These are phyloP conservation scores for Carpinus fangiana DNA, from an alignment of 306 rosid species.

Conservation along the genomic window DNA sequence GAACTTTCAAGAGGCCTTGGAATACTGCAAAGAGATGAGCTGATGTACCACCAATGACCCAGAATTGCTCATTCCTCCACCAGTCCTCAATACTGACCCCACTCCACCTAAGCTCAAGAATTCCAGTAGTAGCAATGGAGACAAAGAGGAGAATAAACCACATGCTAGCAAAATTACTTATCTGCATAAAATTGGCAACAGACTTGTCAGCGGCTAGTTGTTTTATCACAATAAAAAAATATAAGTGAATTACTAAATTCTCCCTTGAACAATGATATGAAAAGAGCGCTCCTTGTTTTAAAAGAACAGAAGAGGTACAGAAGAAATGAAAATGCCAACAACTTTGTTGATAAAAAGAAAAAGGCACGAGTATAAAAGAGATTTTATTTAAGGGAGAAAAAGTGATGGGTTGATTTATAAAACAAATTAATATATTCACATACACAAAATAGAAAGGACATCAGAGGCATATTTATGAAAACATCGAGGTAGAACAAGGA, in stretches of 20 bases:
- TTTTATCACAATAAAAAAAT: not conserved
- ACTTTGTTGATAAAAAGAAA: not conserved
- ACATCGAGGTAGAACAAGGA: not conserved
- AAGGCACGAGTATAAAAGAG: not conserved
- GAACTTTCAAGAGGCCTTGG: constrained; percentile 94
- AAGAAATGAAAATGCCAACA: not conserved
- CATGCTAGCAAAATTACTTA: constrained; percentile 97
- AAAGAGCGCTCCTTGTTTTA: not conserved
- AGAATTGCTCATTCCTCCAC: constrained; percentile 99
- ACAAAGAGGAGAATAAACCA: constrained; percentile 95
- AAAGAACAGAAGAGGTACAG: not conserved
- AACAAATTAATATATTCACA: too few relatives aligned
- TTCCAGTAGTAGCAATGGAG: constrained; percentile 85
- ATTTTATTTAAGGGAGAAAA: not conserved
- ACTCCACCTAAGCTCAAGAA: constrained; percentile 99
- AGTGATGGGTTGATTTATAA: not conserved
- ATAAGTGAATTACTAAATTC: not conserved
- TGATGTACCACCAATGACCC: constrained; percentile 99
- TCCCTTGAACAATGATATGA: not conserved
- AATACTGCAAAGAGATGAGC: constrained; percentile 97
- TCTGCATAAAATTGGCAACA: constrained; percentile 49
- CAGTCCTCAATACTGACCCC: constrained; percentile 97
- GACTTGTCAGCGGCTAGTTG: constrained; percentile 1
- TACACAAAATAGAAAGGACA: not conserved
- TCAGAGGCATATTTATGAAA: not conserved